Evolutionary conservation across 2,329 filamentous ascomycete genomes (phyloP), one percentile per base, ranked within the genome.

Genomic region (Stagonosporopsis vannaccii): DNA sequence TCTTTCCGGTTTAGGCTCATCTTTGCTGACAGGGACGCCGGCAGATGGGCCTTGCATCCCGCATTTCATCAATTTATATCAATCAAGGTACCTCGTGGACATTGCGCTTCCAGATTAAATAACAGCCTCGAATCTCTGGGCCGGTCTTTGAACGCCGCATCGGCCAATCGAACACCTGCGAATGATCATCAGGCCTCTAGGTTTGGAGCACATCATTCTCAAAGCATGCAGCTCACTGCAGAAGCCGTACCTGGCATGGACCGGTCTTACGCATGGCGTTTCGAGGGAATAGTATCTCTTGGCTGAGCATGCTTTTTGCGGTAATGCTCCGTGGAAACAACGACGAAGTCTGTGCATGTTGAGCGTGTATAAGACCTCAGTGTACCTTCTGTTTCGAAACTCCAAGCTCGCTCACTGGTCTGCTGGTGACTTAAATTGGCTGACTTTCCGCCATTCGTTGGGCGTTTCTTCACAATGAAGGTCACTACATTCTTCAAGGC

Each of bases 41-140:
- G 70, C 67, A 66, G 57, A 59, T 62, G 45, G 49, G 66, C 66
- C 61, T 62, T 68, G 65, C 58, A 68, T 61, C 65, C 70, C 67
- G 67, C 61, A 65, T 63, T 67, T 66, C 65, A 69, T 68, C 68
- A 72, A 76, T 76, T 55, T 74, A 75, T 58, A 62, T 74, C 71
- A 75, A 75, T 73, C 69, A 74, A 53, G 26, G 25, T 35, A 52
- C 49, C 55, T 49, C 55, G 55, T 58, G 49, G 44, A 49, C 56
- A 61, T 65, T 59, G 64, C 69, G 65, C 65, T 44, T 49, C 53
- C 62, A 73, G 50, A 74, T 76, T 75, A 69, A 56, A 48, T 32
- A 54, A 47, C 50, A 68, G 60, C 58, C 59, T 62, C 60, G 57
- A 65, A 64, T 68, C 58, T 69, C 62, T 60, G 49, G 56, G 60